Evolutionary conservation across 148 eudicot genomes (phyloP), one percentile per base, ranked within the genome.

Genomic region (Dianthus caryophyllus): DNA sequence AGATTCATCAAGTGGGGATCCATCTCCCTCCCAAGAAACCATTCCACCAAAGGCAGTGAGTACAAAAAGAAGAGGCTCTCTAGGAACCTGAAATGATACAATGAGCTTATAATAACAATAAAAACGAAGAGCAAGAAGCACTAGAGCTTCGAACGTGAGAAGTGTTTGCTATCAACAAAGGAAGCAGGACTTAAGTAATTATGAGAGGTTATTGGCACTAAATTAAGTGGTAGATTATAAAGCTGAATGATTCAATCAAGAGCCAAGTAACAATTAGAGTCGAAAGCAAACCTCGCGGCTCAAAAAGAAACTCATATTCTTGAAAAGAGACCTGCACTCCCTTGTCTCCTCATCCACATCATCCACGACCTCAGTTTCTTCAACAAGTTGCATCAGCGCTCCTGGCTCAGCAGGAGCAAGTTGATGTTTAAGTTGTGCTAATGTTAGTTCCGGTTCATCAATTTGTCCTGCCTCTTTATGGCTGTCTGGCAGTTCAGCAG

Each of bases 21-120:
- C 98, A 65, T 82, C 84, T 62, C 98, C 98, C 54, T 94, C 96
- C 98, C 98, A 94, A 43, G 98, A 94, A 41, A 88, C 96, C 67
- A 44, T 71, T 67, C 98, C 98, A 66, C 97, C 98, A 77, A 94
- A 94, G 53, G 98, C 86, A 78, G 96, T 84, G 69, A 94, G 86
- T 43, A 90, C 82, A 77, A 94, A 94, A 24, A 90, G 90, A 79
- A 94, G 74, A 1, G 96, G 85, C 80, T 94, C 98, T 60, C 97
- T 83, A 6, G 96, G 96, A 57, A 90, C 97, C 98, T 93, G 78
- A 53, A 81, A 53, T 38, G 2, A 47, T 46, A 43, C 15, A 57
- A 48, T 53, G 25, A 43, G 20, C 12, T 6, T 63, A 1, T 16
- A 33, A n/a, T 6, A 29, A 16, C 24, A 16, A 16, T 13, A 50